phyloP scores from a whole-genome alignment of 2,329 filamentous ascomycete species.

The Fusarium musae region DNA sequence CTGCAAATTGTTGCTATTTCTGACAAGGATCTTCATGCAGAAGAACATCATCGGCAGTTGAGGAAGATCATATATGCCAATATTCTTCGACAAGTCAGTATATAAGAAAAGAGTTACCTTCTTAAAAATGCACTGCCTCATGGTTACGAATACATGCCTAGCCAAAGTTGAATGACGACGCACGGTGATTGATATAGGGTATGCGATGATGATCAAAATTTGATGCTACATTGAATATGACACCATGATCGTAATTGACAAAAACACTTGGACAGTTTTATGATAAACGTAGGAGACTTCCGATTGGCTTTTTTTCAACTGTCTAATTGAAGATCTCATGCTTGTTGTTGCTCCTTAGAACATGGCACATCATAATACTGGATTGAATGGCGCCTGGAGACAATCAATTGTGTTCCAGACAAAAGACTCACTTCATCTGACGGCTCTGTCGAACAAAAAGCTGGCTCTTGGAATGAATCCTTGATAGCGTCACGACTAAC shows the following conservation, averaged over 20 bases:
- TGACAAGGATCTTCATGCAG: slow-evolving; percentile 11
- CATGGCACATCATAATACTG: not conserved
- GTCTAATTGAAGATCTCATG: not conserved
- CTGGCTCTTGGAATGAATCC: slow-evolving; percentile 25
- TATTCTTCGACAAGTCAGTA: not conserved
- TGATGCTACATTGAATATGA: not conserved
- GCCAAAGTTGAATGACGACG: too few species aligned
- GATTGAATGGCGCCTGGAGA: not conserved
- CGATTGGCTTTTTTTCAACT: not conserved
- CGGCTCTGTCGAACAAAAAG: slow-evolving; percentile 3
- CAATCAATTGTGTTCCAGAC: slow-evolving; percentile 3
- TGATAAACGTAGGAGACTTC: not conserved
- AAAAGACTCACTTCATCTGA: not conserved
- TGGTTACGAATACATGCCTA: not conserved
- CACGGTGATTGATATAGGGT: slow-evolving; percentile 8
- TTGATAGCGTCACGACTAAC: slow-evolving; percentile 1
- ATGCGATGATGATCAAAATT: not conserved
- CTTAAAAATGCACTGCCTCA: not conserved
- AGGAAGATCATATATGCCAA: not conserved
- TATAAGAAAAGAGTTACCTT: not conserved
- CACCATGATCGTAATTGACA: not conserved
- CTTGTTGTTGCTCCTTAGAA: not conserved
- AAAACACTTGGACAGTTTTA: not conserved
- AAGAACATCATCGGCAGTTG: slow-evolving; percentile 13
- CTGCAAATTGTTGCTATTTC: not conserved